phyloP scores from a whole-genome alignment of 2,329 filamentous ascomycete species.

The Calonectria honghensis region DNA sequence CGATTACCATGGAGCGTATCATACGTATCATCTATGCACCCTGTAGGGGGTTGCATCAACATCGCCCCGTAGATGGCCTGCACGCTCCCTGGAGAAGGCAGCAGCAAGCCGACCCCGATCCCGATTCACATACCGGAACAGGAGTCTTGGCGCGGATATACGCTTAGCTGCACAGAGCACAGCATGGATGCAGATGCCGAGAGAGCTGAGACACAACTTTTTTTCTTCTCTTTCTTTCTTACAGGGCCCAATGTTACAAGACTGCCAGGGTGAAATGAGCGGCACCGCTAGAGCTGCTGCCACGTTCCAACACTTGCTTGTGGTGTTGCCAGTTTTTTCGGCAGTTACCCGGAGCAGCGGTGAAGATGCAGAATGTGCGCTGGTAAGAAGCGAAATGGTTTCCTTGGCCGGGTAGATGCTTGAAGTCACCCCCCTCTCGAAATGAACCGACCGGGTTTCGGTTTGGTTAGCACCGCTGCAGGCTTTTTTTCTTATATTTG shows the following conservation, averaged over 20 bases:
- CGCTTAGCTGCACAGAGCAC: conserved; percentile 7
- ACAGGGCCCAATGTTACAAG: neutral
- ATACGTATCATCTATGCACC: conserved; percentile 13
- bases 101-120: conserved; percentile 1
- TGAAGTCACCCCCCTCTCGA: neutral
- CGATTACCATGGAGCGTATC: neutral
- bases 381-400: neutral
- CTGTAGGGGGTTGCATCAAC: conserved; percentile 3
- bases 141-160: conserved; percentile 12
- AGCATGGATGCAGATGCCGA: neutral
- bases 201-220: neutral
- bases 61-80: neutral
- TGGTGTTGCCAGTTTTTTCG: conserved; percentile 30
- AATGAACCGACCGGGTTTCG: conserved; percentile 1
- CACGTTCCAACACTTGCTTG: conserved; percentile 30
- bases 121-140: conserved; percentile 20
- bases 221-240: neutral
- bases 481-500: neutral
- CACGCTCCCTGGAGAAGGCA: neutral
- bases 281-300: conserved; percentile 24
- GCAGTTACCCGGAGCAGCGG: conserved; percentile 30
- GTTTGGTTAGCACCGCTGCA: conserved; percentile 11
- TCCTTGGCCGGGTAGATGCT: conserved; percentile 4
- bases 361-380: conserved; percentile 20
- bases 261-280: conserved; percentile 2